phyloP scores from a whole-genome alignment of 2,329 filamentous ascomycete species.

The Mycosphaerelloides madeirae region DNA sequence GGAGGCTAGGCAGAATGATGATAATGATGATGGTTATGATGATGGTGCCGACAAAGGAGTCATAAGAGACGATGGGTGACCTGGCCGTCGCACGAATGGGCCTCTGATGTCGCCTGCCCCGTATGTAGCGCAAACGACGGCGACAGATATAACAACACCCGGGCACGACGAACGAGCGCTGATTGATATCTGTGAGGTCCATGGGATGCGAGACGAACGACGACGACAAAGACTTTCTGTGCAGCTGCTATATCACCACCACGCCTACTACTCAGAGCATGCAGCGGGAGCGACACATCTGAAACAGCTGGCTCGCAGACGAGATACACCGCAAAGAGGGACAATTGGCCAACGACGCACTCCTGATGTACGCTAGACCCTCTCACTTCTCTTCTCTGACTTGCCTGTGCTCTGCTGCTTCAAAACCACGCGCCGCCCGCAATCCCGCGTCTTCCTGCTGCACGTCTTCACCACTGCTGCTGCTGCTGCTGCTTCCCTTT shows the following conservation, averaged over 20 bases:
- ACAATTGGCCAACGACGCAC: neutral
- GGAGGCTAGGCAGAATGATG: slow-evolving; percentile 20
- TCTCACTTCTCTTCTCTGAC: no score
- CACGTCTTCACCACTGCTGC: no score
- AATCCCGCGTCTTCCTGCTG: no score
- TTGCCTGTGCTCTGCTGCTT: no score
- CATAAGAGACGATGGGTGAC: no score
- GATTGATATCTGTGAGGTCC: neutral
- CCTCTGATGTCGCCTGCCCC: slow-evolving; percentile 6
- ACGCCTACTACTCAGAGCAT: neutral
- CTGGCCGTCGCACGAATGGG: slow-evolving; percentile 3
- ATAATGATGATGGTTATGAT: slow-evolving; percentile 16
- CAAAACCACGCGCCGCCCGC: no score
- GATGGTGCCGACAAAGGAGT: neutral
- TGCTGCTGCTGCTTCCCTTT: no score
- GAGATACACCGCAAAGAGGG: neutral
- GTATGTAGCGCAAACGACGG: slow-evolving; percentile 1
- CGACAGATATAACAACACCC: neutral
- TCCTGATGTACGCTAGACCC: neutral
- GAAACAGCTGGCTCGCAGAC: no score
- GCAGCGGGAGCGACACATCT: neutral
- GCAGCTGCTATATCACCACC: neutral
- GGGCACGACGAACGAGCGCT: neutral
- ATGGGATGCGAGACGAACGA: slow-evolving; percentile 2
- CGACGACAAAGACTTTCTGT: neutral